Base-by-base conservation (phyloP, 1,139 yeast species). In the Lodderomyces jiufengensis region DNA sequence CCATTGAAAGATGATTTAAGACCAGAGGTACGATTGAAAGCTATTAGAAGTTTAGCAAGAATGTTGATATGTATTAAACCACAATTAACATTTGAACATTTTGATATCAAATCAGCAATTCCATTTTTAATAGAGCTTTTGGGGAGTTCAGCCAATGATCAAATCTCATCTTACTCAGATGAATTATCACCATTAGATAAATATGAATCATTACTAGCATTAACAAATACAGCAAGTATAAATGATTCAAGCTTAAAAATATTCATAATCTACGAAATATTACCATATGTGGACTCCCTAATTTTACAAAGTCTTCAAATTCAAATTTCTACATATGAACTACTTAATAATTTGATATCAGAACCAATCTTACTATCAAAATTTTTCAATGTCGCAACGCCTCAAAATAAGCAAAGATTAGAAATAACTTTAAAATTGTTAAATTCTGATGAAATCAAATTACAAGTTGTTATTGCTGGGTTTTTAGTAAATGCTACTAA, bases 401-500 rank as follows among this genome's bases (percentile, higher is more conserved):
- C 12, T 2, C 45, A 55, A 3, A 49, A 51, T 6, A 31, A 42
- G 29, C 57, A 57, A 30, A 52, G 77, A 43, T 61, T 73, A 33
- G 50, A 54, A 3, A 47, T 69, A 1, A 46, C 72, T 33, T 51
- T 73, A 3, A 68, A 62, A 32, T 43, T 75, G 42, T 54, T 73
- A 29, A 61, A 70, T 36, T 61, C 76, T 23, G 46, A 51, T 1
- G 64, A 70, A 41, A 46, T 48, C 3, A 42, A 49, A 3, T 53
- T 75, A 1, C 80, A 76, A 44, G 43, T 55, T 2, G 66, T 62
- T 1, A 53, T 73, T 11, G 61, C 74, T 8, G 76, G 76, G 3
- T 48, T 75, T 9, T 53, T 76, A 34, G 78, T 76, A 3, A 76
- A 74, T 46, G 73, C 76, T 3, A 63, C 71, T 1, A 76, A 68